These are phyloP conservation scores for Saccharum spontaneum DNA, from an alignment of 176 grass and related monocot species.

Conservation along the genomic window DNA sequence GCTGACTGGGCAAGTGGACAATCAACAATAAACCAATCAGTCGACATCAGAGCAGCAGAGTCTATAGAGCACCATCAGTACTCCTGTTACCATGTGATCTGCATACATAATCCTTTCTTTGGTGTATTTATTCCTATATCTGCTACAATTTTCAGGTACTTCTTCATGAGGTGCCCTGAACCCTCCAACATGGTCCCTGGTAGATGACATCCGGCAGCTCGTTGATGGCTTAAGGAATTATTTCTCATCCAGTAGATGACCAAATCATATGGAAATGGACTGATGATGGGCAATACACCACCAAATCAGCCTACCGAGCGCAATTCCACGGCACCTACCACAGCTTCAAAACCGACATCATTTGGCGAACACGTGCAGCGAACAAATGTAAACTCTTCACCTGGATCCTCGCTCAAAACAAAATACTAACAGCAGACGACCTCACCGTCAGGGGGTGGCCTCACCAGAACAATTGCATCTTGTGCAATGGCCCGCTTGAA, in stretches of 20 bases:
- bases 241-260: conserved; percentile 27
- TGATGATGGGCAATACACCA: too few relatives aligned
- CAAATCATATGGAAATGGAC: too few relatives aligned
- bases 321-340: too few relatives aligned
- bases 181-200: conserved; percentile 76
- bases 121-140: not conserved
- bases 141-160: conserved; percentile 61
- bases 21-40: not conserved
- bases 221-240: conserved; percentile 44
- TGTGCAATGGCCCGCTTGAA: too few relatives aligned
- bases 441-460: too few relatives aligned
- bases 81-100: not conserved
- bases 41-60: not conserved
- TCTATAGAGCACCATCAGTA: not conserved
- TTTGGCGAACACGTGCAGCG: too few relatives aligned
- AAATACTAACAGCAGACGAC: too few relatives aligned
- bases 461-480: too few relatives aligned
- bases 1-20: not conserved
- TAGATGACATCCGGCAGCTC: conserved; percentile 61
- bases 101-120: not conserved
- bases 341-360: too few relatives aligned
- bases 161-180: conserved; percentile 92
- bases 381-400: too few relatives aligned
- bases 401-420: too few relatives aligned
- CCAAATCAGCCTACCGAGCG: too few relatives aligned